Evolutionary conservation across 2,329 filamentous ascomycete genomes (phyloP).

Genomic region (Colletotrichum paranaense): DNA sequence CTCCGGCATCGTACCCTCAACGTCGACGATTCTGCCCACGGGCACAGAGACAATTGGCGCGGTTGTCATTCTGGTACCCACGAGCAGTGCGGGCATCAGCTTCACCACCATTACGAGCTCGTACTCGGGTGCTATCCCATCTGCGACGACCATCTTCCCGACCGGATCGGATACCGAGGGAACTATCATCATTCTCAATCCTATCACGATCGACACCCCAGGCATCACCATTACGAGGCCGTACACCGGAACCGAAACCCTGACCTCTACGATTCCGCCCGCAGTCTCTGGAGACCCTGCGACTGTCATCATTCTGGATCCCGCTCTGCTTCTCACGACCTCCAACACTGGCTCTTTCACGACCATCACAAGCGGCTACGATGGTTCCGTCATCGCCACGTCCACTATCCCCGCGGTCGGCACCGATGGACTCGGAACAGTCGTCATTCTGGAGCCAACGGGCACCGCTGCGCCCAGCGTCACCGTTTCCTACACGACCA

Average conservation of each 20-base stretch:
- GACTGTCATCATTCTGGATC: constrained; percentile 21
- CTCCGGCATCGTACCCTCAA: background rate
- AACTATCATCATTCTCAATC: constrained; percentile 20
- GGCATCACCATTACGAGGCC: background rate
- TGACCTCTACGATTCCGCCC: background rate
- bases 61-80: constrained; percentile 12
- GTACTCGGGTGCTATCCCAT: constrained; percentile 1
- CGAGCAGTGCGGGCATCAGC: background rate
- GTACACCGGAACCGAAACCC: background rate
- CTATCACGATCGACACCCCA: background rate
- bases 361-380: background rate
- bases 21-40: constrained; percentile 16
- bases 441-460: constrained; percentile 8
- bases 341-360: background rate
- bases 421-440: background rate
- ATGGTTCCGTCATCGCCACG: background rate
- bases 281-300: background rate
- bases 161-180: constrained; percentile 10
- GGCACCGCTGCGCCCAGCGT: background rate
- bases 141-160: constrained; percentile 13
- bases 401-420: background rate
- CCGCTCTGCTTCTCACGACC: background rate
- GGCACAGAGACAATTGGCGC: constrained; percentile 2
- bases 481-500: background rate
- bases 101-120: constrained; percentile 19